These are phyloP conservation scores for Agrocybe pediades DNA, from an alignment of 768 basidiomycete species.

Conservation along the genomic window DNA sequence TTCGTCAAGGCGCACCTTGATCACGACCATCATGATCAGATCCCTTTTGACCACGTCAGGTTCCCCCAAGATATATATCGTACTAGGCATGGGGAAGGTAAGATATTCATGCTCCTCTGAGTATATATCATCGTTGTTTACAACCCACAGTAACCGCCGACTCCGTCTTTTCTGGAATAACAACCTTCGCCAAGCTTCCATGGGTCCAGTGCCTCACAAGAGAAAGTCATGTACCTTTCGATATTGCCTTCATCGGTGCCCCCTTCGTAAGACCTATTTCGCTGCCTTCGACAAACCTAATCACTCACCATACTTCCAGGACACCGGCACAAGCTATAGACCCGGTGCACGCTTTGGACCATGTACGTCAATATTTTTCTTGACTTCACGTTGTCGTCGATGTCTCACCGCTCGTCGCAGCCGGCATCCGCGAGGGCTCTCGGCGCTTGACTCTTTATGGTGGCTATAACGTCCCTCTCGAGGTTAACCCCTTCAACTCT, in stretches of 20 bases:
- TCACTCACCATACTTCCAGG: conserved; percentile 33
- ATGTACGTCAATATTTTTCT: conserved; percentile 20
- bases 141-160: conserved; percentile 67
- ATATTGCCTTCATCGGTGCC: conserved; percentile 83
- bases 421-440: conserved; percentile 79
- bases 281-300: background rate
- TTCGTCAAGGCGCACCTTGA: conserved; percentile 33
- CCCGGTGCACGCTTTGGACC: conserved; percentile 88
- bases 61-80: conserved; percentile 67
- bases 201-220: conserved; percentile 78
- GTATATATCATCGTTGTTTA: background rate
- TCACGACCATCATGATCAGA: conserved; percentile 46
- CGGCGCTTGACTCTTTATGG: conserved; percentile 75
- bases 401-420: conserved; percentile 20
- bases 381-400: background rate
- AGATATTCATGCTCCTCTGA: background rate
- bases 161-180: conserved; percentile 79
- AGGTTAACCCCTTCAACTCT: conserved; percentile 69
- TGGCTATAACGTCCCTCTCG: conserved; percentile 77
- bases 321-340: conserved; percentile 76
- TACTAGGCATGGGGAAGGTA: conserved; percentile 58
- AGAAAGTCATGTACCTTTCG: conserved; percentile 58
- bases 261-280: conserved; percentile 56
- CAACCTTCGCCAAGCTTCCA: conserved; percentile 86
- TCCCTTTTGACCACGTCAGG: conserved; percentile 67